Evolutionary conservation across 2,329 filamentous ascomycete genomes (phyloP), one percentile per base, ranked within the genome.

Genomic region (Ilyonectria mors-panacis): DNA sequence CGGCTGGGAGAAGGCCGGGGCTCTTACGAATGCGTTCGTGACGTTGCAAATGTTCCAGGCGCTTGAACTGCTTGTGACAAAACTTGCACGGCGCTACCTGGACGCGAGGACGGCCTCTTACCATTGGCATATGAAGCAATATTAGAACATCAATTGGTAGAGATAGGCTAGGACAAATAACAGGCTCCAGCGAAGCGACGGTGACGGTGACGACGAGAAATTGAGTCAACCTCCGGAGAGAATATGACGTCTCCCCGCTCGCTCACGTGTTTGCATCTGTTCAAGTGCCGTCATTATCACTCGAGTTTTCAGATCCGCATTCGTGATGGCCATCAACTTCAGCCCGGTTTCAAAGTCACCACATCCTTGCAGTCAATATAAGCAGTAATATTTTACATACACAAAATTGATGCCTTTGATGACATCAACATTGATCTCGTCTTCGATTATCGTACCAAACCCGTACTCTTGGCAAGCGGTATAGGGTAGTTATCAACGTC

Each of bases 21-120:
- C 26, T 6, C 64, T 3, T 23, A 66, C 64, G 64, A 15, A 66
- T 66, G 57, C 64, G 50, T 23, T 66, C 64, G 47, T 66, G 64
- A 6, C 64, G 64, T 33, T 64, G 54, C 39, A 66, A 50, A 42
- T 66, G 64, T 35, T 66, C 64, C 10, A 47, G 33, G 35, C 64
- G 59, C 47, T 66, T 63, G 59, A 66, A 66, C 26, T 66, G 54
- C 60, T 66, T 66, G 26, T 66, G 64, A 48, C 64, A 66, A 33
- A 66, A 66, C 37, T 64, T 63, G 37, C 64, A 66, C n/a, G 64
- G 64, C 8, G 64, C 59, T n/a, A 66, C 64, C 15, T 15, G 59
- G 33, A 63, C n/a, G 19, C 64, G 64, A 44, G 64, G 64, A 50
- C 64, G 64, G 42, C 64, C 65, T 42, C 60, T 67, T 50, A n/a